A percentile compares a stretch with the other conserved stretches of the same genome.
Conservation (phyloP, 805 yeast species). For the Yamadazyma endophytica region DNA sequence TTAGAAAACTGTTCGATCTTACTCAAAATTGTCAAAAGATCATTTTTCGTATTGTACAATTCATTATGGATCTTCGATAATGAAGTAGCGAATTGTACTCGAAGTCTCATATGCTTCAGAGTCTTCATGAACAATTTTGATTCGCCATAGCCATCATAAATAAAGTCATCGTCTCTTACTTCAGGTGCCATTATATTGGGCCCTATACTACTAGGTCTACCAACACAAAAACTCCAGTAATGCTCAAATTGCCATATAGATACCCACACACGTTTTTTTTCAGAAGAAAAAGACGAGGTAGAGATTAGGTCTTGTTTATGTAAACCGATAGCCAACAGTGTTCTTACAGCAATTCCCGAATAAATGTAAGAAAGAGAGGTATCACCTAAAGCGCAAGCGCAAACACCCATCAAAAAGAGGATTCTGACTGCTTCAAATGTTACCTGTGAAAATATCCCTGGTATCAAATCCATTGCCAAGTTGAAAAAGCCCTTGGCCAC, state of each 20-base stretch:
- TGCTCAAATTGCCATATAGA: constrained; percentile 18
- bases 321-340: constrained; percentile 15
- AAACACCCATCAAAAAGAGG: constrained; percentile 13
- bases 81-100: constrained; percentile 13
- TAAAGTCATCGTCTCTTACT: constrained; percentile 6
- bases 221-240: constrained; percentile 21
- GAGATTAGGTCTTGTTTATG: constrained; percentile 8
- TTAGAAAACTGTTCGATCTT: constrained; percentile 13
- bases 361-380: constrained; percentile 17
- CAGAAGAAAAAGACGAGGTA: constrained; percentile 8
- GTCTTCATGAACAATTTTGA: constrained; percentile 10
- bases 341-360: constrained; percentile 14
- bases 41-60: constrained; percentile 14
- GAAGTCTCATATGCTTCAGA: constrained; percentile 15
- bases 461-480: constrained; percentile 12
- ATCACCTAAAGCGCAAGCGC: constrained; percentile 17
- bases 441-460: constrained; percentile 14
- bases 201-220: constrained; percentile 14
- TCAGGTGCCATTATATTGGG: constrained; percentile 9
- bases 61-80: constrained; percentile 15
- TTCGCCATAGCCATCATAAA: constrained; percentile 12
- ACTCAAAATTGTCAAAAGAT: constrained; percentile 13
- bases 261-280: constrained; percentile 15
- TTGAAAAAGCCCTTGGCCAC: constrained; percentile 15
- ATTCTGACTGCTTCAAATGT: constrained; percentile 15